Evolutionary conservation across 202 grass and related monocot genomes (phyloP), one percentile per base, ranked within the genome.

Genomic region (Digitaria exilis): DNA sequence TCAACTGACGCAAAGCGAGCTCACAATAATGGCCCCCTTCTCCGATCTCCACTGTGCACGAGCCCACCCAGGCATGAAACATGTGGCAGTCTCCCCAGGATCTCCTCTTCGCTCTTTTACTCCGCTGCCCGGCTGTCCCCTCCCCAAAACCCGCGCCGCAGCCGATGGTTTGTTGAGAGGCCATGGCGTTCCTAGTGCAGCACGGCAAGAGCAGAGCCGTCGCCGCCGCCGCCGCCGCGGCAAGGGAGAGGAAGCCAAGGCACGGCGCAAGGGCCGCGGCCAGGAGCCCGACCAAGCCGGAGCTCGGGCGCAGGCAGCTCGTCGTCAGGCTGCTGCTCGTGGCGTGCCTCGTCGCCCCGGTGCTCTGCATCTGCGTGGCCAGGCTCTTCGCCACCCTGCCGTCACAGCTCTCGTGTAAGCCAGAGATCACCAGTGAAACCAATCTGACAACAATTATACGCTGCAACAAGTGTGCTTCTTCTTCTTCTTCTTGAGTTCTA

Each of bases 141-240:
- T 55, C 50, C 78, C 5, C 0, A 30, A 41, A 25, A 59, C 7
- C 18, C n/a, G n/a, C n/a, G n/a, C n/a, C n/a, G n/a, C n/a, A n/a
- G n/a, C n/a, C 37, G 45, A 71, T 51, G 44, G 21, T 69, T 59
- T 18, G 69, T 29, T 49, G 19, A 32, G 65, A 25, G n/a, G 60
- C 50, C 58, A 82, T 77, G 71, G 85, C 85, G n/a, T 87, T 52
- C 64, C 22, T 62, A 31, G 71, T 76, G 71, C 61, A 75, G 78
- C 62, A 60, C 9, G n/a, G 61, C 51, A 56, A 28, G 17, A 60
- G 77, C 76, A 79, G 84, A 80, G 68, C 24, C 22, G 66, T 15
- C 62, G 22, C 16, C 43, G 64, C 18, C 70, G 19, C 19, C 37
- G 73, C 81, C 39, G 14, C 34, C 42, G 42, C 57, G 1, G 41